Evolutionary conservation across 371 early-diverging fungal species (phyloP).

Genomic region (Mortierella sp.): DNA sequence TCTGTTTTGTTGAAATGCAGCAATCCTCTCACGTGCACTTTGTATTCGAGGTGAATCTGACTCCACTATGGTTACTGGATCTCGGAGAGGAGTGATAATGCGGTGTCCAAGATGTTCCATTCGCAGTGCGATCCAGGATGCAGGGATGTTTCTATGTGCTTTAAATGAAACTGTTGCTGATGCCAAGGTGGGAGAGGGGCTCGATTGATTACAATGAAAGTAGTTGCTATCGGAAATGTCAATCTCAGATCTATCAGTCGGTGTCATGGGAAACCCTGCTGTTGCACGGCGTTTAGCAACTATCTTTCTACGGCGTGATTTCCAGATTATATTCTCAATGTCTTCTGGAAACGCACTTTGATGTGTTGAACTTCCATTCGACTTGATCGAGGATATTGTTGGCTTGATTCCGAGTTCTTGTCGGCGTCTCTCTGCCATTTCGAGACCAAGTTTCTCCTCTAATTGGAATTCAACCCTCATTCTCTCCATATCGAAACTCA

Average conservation of each 20-base stretch:
- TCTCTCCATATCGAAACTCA: conserved; percentile 21
- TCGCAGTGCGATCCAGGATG: conserved; percentile 25
- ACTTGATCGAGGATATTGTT: background rate
- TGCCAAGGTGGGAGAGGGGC: conserved; percentile 1
- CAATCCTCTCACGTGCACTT: conserved; percentile 16
- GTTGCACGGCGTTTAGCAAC: background rate
- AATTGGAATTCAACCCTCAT: conserved; percentile 37
- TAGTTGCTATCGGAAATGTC: conserved; percentile 29
- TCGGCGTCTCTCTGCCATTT: conserved; percentile 30
- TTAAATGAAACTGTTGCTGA: conserved; percentile 41
- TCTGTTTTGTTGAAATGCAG: conserved; percentile 33
- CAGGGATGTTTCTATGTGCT: conserved; percentile 34
- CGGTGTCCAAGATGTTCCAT: background rate
- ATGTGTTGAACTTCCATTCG: background rate
- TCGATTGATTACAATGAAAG: conserved; percentile 30
- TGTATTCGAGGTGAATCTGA: background rate
- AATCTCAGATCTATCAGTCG: background rate
- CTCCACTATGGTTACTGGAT: background rate
- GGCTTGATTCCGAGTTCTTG: background rate
- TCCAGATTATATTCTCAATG: conserved; percentile 35
- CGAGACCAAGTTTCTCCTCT: conserved; percentile 40
- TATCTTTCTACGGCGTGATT: conserved; percentile 4
- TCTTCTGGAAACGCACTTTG: conserved; percentile 2
- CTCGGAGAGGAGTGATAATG: background rate
- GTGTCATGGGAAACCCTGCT: background rate